Conservation (phyloP, 768 basidiomycete genomes). For the Amyloporia xantha region DNA sequence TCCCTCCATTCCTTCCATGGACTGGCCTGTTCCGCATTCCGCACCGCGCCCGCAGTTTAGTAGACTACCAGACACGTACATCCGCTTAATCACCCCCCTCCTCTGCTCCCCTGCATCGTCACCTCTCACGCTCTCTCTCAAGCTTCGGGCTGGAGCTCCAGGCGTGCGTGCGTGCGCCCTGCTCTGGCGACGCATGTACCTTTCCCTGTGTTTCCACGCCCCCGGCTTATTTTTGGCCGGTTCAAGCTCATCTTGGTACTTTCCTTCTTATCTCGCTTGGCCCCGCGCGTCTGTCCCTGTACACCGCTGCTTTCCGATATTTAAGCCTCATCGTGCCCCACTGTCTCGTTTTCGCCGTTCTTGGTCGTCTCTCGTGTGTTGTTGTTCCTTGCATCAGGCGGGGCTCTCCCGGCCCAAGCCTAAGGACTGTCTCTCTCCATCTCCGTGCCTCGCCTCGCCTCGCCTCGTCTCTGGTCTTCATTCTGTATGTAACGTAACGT, state of each 20-base stretch:
- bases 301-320: background rate
- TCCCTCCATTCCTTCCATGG: background rate
- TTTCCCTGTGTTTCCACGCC: no score
- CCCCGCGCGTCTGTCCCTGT: background rate
- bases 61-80: no score
- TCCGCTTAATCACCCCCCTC: no score
- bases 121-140: no score
- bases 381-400: conserved; percentile 1
- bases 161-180: no score
- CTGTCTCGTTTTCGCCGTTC: background rate
- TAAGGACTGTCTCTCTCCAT: no score
- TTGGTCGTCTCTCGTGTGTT: conserved; percentile 2
- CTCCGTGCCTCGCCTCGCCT: background rate
- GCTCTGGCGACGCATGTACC: no score
- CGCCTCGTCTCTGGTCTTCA: background rate
- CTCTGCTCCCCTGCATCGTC: no score
- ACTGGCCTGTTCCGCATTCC: background rate
- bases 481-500: conserved; percentile 4
- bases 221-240: background rate
- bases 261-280: background rate
- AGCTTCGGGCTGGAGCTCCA: no score
- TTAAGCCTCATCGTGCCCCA: background rate
- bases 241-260: background rate
- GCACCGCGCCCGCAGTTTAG: background rate
- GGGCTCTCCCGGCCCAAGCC: no score